These are phyloP conservation scores for Chalciporus chontae DNA, from an alignment of 768 basidiomycete species.

Conservation along the genomic window DNA sequence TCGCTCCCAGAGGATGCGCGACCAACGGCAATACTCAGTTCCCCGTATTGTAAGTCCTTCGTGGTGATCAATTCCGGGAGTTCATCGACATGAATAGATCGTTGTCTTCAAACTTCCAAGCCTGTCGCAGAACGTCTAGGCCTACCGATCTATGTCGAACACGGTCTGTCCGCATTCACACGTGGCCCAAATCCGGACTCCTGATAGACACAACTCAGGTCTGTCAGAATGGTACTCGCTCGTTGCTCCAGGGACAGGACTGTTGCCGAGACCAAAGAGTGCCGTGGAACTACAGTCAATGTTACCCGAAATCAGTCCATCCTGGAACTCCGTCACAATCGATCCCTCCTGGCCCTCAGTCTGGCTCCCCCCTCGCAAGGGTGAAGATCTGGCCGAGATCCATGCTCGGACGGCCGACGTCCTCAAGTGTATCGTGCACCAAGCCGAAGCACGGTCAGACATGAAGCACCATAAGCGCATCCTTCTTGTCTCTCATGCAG, in stretches of 20 bases:
- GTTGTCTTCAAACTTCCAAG: slow-evolving; percentile 79
- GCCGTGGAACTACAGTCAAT: slow-evolving; percentile 49
- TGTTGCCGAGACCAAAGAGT: slow-evolving; percentile 70
- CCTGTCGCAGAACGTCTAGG: slow-evolving; percentile 60
- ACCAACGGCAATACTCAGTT: slow-evolving; percentile 80
- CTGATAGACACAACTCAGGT: slow-evolving; percentile 35
- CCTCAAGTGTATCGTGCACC: slow-evolving; percentile 47
- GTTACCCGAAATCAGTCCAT: slow-evolving; percentile 60
- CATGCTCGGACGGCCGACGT: slow-evolving; percentile 59
- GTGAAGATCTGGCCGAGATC: slow-evolving; percentile 61
- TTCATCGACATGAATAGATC: slow-evolving; percentile 44
- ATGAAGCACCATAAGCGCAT: slow-evolving; percentile 44
- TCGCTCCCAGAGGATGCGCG: slow-evolving; percentile 61
- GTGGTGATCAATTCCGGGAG: neutral
- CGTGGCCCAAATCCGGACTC: slow-evolving; percentile 7
- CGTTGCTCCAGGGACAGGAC: slow-evolving; percentile 58
- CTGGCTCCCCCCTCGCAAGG: slow-evolving; percentile 68
- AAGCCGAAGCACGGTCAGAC: slow-evolving; percentile 44
- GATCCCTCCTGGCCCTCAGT: slow-evolving; percentile 63
- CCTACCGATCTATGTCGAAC: slow-evolving; percentile 75
- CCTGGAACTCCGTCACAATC: slow-evolving; percentile 58
- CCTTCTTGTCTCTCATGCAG: slow-evolving; percentile 71
- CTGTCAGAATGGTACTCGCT: slow-evolving; percentile 81
- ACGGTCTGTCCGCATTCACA: slow-evolving; percentile 44
- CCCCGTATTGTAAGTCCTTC: slow-evolving; percentile 65